Evolutionary conservation across 2,329 filamentous ascomycete species (phyloP), one percentile per base, ranked within the genome.

Genomic region (Orbilia brochopaga): DNA sequence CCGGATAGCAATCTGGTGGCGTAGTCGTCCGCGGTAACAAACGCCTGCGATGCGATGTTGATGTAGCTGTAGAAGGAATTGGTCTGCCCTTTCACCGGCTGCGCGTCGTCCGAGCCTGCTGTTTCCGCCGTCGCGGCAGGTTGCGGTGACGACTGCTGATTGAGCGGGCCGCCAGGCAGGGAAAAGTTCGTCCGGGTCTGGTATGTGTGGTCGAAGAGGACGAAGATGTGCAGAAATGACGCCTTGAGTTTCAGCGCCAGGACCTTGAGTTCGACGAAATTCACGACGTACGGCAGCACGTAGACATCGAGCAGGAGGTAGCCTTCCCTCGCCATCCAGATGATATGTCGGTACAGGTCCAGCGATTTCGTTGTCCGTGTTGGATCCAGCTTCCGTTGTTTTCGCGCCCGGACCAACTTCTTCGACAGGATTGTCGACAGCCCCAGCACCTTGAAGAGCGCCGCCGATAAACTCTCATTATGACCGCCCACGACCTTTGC

Each of bases 221-320:
- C 94, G 79, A 96, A 96, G 75, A 99, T 91, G 81, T 99, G 93
- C 77, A 95, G 94, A 78, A 97, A 96, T 19, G 91, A 96, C 15
- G 94, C 94, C 70, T 91, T 88, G 13, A 99, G 84, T 80, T 97
- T 99, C 79, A 91, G 91, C 19, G 90, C 88, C 74, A 99, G 84
- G 50, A 97, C 92, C 77, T 92, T 92, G 65, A 96, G 86, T 79
- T 96, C 92, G 77, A 83, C 87, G 80, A 87, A 91, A 77, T 86
- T 88, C 75, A 84, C 87, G 63, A 91, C 90, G 85, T 89, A 90
- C 46, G 93, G 94, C 19, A 97, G 82, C 52, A 99, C 87, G 78
- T 93, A 94, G 55, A 85, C 82, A 78, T 97, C 92, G 8, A 97
- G 83, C 79, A 97, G 90, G 32, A 91, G 86, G 1, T 97, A 82